Conservation (phyloP, 2,329 filamentous ascomycete genomes). For the Truncatella angustata region DNA sequence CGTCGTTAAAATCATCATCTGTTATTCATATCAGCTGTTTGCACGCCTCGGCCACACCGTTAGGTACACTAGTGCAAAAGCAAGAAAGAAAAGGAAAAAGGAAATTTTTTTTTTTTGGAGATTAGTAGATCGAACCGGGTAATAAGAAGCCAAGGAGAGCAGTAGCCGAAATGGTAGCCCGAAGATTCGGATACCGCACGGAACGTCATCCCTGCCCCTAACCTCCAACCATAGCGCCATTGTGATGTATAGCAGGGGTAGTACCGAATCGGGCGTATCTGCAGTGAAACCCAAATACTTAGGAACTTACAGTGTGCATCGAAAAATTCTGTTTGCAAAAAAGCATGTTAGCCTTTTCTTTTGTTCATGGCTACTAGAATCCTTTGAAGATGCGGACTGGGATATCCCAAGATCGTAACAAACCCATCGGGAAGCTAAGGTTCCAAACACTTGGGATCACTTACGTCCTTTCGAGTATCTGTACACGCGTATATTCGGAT, state of each 20-base stretch:
- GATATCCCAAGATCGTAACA: too few species aligned
- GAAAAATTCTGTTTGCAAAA: conserved; percentile 58
- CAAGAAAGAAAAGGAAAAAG: background rate
- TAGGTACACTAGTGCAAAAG: background rate
- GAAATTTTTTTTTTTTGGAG: too few species aligned
- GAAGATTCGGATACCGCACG: background rate
- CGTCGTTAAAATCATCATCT: conserved; percentile 85
- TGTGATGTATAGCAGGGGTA: too few species aligned
- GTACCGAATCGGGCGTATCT: too few species aligned
- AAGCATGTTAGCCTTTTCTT: background rate
- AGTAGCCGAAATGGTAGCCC: background rate
- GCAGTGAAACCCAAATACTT: too few species aligned
- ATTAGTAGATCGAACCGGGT: background rate
- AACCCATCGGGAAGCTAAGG: too few species aligned
- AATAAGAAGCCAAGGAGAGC: background rate
- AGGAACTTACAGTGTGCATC: conserved; percentile 84
- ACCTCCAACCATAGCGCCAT: too few species aligned
- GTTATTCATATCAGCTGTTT: conserved; percentile 15
- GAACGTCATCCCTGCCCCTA: too few species aligned
- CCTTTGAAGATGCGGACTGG: too few species aligned
- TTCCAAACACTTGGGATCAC: too few species aligned
- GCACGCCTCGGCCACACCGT: too few species aligned
- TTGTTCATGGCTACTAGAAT: background rate
- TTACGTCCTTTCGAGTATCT: conserved; percentile 64
- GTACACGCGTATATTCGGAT: conserved; percentile 86